These are phyloP conservation scores for Tricholoma terreum DNA, from an alignment of 768 basidiomycete genomes.

Conservation along the genomic window DNA sequence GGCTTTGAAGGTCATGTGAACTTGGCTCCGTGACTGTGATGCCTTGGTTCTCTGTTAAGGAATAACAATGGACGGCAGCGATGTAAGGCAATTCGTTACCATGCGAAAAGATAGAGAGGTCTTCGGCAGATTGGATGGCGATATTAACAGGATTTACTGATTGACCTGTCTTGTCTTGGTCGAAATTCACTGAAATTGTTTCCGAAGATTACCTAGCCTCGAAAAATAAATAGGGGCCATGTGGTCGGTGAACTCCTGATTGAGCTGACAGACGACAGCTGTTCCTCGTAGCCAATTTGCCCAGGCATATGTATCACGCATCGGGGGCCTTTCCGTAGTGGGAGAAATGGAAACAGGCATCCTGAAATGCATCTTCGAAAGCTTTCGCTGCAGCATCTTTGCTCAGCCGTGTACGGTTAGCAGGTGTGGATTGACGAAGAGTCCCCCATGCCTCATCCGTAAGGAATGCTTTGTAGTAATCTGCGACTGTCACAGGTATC, in stretches of 20 bases:
- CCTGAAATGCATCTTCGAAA: not conserved
- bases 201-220: not conserved
- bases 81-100: conserved; percentile 13
- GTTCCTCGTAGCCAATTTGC: conserved; percentile 13
- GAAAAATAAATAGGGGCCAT: not conserved
- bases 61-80: conserved; percentile 17
- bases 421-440: not conserved
- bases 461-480: not conserved
- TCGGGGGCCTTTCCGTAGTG: not conserved
- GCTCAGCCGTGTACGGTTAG: not conserved
- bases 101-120: not conserved
- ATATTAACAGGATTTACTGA: not conserved
- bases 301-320: not conserved
- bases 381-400: not conserved
- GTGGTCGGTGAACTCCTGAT: conserved; percentile 14
- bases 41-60: not conserved
- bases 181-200: not conserved
- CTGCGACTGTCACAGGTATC: not conserved
- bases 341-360: not conserved
- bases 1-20: not conserved
- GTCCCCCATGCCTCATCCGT: not conserved
- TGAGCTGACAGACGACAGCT: conserved; percentile 10
- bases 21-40: not conserved
- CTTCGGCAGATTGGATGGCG: not conserved
- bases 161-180: not conserved